Base-by-base conservation (phyloP, 495 filamentous ascomycete genomes). In the Neurospora discreta region DNA sequence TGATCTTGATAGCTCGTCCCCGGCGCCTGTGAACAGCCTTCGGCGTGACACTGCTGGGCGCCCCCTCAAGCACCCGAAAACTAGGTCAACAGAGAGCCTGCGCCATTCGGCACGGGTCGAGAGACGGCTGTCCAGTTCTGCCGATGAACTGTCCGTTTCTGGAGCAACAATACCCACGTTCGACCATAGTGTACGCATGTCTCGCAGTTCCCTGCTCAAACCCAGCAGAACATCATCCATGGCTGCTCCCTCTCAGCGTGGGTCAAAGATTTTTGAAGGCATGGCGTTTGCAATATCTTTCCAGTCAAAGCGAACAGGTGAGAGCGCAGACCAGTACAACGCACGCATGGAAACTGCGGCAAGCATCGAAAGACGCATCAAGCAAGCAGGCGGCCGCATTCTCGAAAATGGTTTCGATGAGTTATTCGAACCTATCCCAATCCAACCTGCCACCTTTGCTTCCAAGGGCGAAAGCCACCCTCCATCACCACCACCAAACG, bases 271-370 rank as follows among this genome's bases (percentile, higher is more conserved):
- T 1, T 95, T 97, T 76, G 80, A 86, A 30, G 87, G 89, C 38
- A 94, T 94, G 92, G 90, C 89, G 1, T 95, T 97, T 80, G 91
- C 92, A 0, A 87, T 94, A 15, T 92, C 91, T 15, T 91, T 90
- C 72, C 85, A 87, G 69, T 72, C 74, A 0, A 77, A 73, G 26
- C 85, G 85, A 23, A 78, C 85, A n/a, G 84, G 87, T 26, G 86
- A 85, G 43, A 81, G 76, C 41, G 87, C 86, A 69, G 85, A 86
- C 30, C 84, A 84, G 23, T 80, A 87, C 33, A 83, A 79, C 0
- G 79, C 78, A 26, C 80, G 85, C 69, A 89, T 90, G 74, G 80
- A 77, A 5, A 75, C 70, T 9, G 74, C 81, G 2, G 76, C 81
- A 11, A 75, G 69, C 8, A 68, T 86, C 11, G 81, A 84, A 70